Conservation (phyloP, 805 yeast species). For the Candida rishiriensis region DNA sequence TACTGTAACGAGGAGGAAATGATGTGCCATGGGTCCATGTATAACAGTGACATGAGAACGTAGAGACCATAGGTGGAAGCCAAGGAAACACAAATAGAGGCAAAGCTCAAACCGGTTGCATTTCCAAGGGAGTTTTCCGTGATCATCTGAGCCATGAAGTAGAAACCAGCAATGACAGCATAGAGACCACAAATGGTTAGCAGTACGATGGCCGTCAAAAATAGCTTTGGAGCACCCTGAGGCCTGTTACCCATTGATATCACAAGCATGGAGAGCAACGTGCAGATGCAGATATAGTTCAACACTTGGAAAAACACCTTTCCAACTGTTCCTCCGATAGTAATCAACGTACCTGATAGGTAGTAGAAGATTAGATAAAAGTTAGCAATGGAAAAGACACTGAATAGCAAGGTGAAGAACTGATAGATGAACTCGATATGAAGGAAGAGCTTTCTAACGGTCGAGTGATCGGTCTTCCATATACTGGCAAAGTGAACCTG, state of each 20-base stretch:
- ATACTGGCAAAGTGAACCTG: constrained; percentile 81
- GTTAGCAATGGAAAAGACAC: constrained; percentile 89
- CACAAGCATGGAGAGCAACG: constrained; percentile 81
- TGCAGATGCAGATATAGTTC: constrained; percentile 80
- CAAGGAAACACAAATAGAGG: constrained; percentile 78
- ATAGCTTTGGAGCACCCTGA: constrained; percentile 84
- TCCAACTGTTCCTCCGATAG: constrained; percentile 67
- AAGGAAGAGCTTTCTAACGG: constrained; percentile 70
- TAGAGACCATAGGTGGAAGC: constrained; percentile 91
- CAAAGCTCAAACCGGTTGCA: constrained; percentile 45
- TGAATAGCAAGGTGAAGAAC: constrained; percentile 70
- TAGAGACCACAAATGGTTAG: constrained; percentile 77
- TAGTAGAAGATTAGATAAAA: constrained; percentile 91
- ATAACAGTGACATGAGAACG: constrained; percentile 72
- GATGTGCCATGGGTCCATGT: constrained; percentile 96
- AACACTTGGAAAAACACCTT: constrained; percentile 77
- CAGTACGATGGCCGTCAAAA: constrained; percentile 65
- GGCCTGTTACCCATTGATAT: constrained; percentile 97
- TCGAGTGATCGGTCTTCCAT: constrained; percentile 85
- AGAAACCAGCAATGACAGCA: constrained; percentile 77
- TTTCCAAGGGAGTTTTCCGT: constrained; percentile 34
- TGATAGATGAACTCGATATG: constrained; percentile 90
- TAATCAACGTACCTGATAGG: constrained; percentile 79
- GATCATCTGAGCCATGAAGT: constrained; percentile 63
- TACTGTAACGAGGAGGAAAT: constrained; percentile 83